Evolutionary conservation across 2,329 filamentous ascomycete species (phyloP).

Genomic region (Pseudogymnoascus sp.): DNA sequence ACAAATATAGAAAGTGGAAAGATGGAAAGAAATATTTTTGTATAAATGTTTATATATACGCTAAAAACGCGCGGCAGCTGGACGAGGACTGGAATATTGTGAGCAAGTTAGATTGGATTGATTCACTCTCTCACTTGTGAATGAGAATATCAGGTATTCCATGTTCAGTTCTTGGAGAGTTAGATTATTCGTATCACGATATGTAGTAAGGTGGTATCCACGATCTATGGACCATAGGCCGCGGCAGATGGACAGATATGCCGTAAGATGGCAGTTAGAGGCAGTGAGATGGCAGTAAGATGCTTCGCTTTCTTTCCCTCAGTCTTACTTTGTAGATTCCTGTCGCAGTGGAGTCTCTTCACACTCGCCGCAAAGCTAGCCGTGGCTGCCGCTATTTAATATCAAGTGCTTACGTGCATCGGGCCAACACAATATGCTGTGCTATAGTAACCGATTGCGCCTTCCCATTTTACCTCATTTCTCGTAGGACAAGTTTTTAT

Average conservation of each 20-base stretch:
- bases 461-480: background rate
- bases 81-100: background rate
- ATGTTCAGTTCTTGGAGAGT: too few relatives aligned
- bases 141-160: background rate
- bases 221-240: background rate
- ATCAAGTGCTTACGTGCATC: background rate
- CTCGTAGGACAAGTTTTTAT: background rate
- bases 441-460: background rate
- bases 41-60: background rate
- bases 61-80: background rate
- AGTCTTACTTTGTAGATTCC: background rate
- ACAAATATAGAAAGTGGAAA: background rate
- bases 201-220: too few relatives aligned
- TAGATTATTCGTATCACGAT: too few relatives aligned
- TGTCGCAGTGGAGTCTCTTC: background rate
- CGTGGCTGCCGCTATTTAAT: background rate
- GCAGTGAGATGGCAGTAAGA: background rate
- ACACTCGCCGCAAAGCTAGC: background rate
- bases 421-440: background rate
- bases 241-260: background rate
- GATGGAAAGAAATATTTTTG: background rate
- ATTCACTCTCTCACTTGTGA: background rate
- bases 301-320: background rate
- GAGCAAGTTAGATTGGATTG: background rate
- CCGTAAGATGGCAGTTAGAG: background rate